Percentiles rank a stretch among this genome's conserved stretches.
phyloP scores from a whole-genome alignment of 495 filamentous ascomycete genomes.

The Amphirosellinia nigrospora region DNA sequence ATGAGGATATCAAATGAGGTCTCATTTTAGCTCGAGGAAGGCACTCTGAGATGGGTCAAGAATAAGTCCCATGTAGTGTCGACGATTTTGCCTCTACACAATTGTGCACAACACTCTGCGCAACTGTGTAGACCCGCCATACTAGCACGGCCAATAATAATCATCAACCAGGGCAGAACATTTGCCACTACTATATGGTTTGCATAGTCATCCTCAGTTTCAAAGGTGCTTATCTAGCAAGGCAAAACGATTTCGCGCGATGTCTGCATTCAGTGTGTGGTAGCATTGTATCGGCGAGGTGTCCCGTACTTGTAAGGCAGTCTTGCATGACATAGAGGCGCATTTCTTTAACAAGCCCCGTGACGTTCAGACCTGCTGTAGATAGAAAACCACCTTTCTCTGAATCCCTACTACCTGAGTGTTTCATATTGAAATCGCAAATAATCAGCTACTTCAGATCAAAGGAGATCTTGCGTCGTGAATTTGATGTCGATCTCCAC shows the following conservation, averaged over 20 bases:
- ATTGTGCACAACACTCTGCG: neutral
- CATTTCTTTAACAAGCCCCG: neutral
- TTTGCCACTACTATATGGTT: too few relatives aligned
- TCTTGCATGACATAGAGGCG: neutral
- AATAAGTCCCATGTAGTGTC: neutral
- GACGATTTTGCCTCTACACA: neutral
- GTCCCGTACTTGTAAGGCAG: neutral
- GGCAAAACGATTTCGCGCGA: neutral
- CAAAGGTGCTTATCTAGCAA: neutral
- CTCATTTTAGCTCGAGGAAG: neutral
- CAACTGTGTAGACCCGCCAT: conserved; percentile 3
- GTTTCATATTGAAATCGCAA: neutral
- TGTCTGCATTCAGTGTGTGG: neutral
- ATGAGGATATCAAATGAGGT: neutral
- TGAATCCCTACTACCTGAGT: neutral
- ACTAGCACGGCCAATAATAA: neutral
- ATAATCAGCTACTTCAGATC: neutral
- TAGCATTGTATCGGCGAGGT: neutral
- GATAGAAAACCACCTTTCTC: neutral
- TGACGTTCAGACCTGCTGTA: neutral
- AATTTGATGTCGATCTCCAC: neutral
- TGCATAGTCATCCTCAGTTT: neutral
- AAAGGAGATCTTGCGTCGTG: neutral
- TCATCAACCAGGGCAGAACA: neutral
- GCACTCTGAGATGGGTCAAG: neutral